Percentiles rank a stretch among this genome's conserved stretches.
phyloP scores from a whole-genome alignment of 1,284 basidiomycete species.

The Cystobasidium sp. region DNA sequence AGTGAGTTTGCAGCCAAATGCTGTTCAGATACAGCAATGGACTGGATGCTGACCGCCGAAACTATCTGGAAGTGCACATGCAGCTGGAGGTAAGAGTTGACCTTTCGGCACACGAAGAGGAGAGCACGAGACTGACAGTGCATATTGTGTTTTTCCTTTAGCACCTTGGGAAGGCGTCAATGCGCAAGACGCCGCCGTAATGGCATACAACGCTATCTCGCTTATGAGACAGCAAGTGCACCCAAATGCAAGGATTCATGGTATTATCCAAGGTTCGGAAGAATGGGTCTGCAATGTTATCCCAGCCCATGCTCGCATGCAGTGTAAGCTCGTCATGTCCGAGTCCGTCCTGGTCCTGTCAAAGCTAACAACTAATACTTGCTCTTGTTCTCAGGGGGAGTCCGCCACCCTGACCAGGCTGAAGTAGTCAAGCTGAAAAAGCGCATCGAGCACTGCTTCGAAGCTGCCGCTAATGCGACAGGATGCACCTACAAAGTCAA shows the following conservation, averaged over 20 bases:
- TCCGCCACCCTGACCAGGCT: constrained; percentile 51
- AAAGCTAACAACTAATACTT: neutral
- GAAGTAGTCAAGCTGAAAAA: constrained; percentile 51
- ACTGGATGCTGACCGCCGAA: neutral
- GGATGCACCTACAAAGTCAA: constrained; percentile 67
- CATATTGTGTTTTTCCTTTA: constrained; percentile 23
- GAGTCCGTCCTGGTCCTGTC: constrained; percentile 20
- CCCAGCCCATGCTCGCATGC: constrained; percentile 54
- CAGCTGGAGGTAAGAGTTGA: constrained; percentile 59
- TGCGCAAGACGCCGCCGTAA: constrained; percentile 79
- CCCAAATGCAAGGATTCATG: constrained; percentile 68
- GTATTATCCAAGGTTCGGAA: constrained; percentile 61
- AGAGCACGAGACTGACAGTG: constrained; percentile 52
- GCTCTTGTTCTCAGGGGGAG: constrained; percentile 34
- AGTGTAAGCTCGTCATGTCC: constrained; percentile 21
- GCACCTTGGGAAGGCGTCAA: constrained; percentile 83
- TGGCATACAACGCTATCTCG: constrained; percentile 75
- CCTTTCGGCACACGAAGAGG: neutral
- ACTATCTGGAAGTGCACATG: constrained; percentile 66
- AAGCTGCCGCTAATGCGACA: constrained; percentile 71
- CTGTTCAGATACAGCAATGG: no score
- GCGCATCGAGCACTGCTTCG: constrained; percentile 54
- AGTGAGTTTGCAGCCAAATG: constrained; percentile 11
- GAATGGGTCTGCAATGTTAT: constrained; percentile 55
- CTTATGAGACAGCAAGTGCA: constrained; percentile 74